Percentiles rank a stretch among this genome's conserved stretches.
Conservation (phyloP, 176 grass and related monocot species). For the Oryza officinalis region DNA sequence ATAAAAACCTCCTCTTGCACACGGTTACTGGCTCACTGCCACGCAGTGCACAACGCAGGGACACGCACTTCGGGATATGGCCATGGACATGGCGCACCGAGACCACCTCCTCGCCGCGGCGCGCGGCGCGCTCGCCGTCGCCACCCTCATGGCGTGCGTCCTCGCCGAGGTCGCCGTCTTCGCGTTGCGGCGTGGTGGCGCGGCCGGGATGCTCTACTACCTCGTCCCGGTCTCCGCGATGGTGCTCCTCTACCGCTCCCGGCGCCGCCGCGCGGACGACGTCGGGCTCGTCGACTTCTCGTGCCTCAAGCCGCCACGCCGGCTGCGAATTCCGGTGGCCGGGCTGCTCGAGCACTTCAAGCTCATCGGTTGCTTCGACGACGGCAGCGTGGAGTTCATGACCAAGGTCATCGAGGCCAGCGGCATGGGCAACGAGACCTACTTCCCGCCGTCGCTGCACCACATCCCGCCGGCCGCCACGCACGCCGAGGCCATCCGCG, state of each 20-base stretch:
- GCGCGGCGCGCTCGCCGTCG: constrained; percentile 7
- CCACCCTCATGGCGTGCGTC: constrained; percentile 36
- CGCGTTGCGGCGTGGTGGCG: not conserved
- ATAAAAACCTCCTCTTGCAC: too few relatives aligned
- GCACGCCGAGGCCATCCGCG: constrained; percentile 43
- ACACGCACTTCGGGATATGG: not conserved
- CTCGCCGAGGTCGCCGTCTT: constrained; percentile 44
- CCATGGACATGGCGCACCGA: constrained; percentile 59
- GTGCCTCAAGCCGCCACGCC: constrained; percentile 58
- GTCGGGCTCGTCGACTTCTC: constrained; percentile 63
- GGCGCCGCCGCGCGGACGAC: not conserved
- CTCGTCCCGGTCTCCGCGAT: constrained; percentile 45
- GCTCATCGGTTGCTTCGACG: constrained; percentile 70
- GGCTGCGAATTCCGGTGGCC: constrained; percentile 46
- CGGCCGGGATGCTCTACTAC: constrained; percentile 19
- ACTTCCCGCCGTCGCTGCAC: constrained; percentile 61
- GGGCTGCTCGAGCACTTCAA: constrained; percentile 54
- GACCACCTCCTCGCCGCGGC: constrained; percentile 51
- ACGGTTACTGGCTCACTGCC: too few relatives aligned
- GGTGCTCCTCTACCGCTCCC: constrained; percentile 32
- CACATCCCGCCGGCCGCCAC: constrained; percentile 50
- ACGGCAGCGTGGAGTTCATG: constrained; percentile 75
- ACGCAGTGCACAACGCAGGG: too few relatives aligned
- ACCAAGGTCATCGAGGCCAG: constrained; percentile 50
- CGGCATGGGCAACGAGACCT: constrained; percentile 87